phyloP scores from a whole-genome alignment of 495 filamentous ascomycete species.

The Trichoderma parareesei region DNA sequence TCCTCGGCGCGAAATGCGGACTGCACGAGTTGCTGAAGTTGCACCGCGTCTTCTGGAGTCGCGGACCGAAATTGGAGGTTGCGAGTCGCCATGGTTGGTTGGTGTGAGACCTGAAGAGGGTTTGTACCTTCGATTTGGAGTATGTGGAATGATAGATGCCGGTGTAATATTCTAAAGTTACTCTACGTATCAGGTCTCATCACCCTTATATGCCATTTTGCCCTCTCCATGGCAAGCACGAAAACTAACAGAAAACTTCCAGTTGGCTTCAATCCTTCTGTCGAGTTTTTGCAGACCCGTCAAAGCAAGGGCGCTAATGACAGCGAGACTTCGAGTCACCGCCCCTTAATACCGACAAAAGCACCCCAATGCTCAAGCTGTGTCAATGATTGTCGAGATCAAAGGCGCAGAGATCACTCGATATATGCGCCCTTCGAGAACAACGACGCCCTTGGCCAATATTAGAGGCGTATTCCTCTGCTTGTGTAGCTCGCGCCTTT shows the following conservation, averaged over 20 bases:
- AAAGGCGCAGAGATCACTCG: too few species aligned
- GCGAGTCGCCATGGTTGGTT: not conserved
- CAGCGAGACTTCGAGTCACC: not conserved
- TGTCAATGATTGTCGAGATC: too few species aligned
- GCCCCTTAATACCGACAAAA: too few species aligned
- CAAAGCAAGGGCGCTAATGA: not conserved
- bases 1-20: constrained; percentile 12
- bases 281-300: not conserved
- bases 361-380: too few species aligned
- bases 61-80: constrained; percentile 11
- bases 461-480: too few species aligned
- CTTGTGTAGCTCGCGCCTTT: too few species aligned
- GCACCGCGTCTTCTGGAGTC: constrained; percentile 10
- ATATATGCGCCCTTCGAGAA: too few species aligned
- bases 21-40: constrained; percentile 9
- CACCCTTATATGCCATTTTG: not conserved
- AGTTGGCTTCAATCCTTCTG: not conserved
- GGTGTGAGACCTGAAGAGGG: too few species aligned
- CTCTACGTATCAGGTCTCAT: not conserved
- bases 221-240: not conserved
- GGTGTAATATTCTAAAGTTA: not conserved
- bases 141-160: too few species aligned
- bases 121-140: too few species aligned
- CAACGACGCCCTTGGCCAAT: too few species aligned
- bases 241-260: not conserved